Evolutionary conservation across 768 basidiomycete genomes (phyloP), one percentile per base, ranked within the genome.

Genomic region (Obba rivulosa): DNA sequence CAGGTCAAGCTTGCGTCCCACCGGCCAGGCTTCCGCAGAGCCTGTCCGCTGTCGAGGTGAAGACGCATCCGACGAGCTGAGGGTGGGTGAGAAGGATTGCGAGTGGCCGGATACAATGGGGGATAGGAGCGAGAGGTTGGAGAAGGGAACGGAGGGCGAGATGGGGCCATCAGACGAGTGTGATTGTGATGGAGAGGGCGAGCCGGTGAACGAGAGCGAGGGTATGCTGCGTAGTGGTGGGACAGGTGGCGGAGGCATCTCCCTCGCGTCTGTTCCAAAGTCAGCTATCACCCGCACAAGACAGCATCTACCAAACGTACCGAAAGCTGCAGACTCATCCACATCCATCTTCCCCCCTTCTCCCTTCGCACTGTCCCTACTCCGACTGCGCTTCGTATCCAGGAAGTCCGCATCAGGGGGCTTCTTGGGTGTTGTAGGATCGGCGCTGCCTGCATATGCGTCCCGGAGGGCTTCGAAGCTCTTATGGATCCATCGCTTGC

Each of bases 201-300:
- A 35, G 20, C 13, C 13, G 7, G n/a, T 22, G 24, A 37, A 11
- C 9, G 45, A 40, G 11, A 31, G 40, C 25, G 46, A 38, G 17
- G 45, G 41, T 9, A 31, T 39, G 36, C 35, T 16, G 43, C 25
- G 34, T 22, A 36, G 43, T 52, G n/a, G 69, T 4, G 76, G 76
- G 59, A 78, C 68, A 0, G 73, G 73, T 18, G 77, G 76, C 5
- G 78, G 78, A 4, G 78, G 77, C 79, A 76, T 73, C 14, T 65
- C 66, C 18, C 57, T 61, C 0, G 61, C 54, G 46, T 71, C 75
- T 76, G 45, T 0, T 7, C 2, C 28, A 21, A 35, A 35, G n/a
- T 49, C 23, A 41, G 17, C n/a, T 28, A 31, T 28, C 28, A 40
- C 8, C 0, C 17, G 25, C 11, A 21, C 38, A 14, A 21, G 35